These are phyloP conservation scores for Eutypa lata DNA, from an alignment of 2,329 filamentous ascomycete genomes.

Conservation along the genomic window DNA sequence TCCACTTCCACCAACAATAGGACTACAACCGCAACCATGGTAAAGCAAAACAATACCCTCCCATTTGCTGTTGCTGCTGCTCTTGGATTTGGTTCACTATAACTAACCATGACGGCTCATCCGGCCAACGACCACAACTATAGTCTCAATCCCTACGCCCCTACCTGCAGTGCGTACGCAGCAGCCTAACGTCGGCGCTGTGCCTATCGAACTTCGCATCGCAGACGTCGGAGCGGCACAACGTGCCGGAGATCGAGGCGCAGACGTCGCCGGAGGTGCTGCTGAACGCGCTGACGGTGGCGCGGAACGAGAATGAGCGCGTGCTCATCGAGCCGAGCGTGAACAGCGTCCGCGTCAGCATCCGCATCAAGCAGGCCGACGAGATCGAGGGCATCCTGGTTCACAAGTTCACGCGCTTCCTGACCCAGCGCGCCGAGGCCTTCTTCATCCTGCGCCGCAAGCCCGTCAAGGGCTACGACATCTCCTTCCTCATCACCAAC, in stretches of 20 bases:
- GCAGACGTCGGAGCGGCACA: conserved; percentile 93
- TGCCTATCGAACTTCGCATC: conserved; percentile 96
- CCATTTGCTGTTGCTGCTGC: background rate
- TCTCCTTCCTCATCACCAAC: conserved; percentile 97
- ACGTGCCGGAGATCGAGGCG: conserved; percentile 96
- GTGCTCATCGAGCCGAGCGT: conserved; percentile 95
- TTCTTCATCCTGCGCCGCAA: conserved; percentile 97
- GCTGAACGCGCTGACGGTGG: conserved; percentile 83
- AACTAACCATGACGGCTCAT: conserved; percentile 18
- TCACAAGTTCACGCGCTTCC: conserved; percentile 96
- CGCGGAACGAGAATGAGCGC: conserved; percentile 94
- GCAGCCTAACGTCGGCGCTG: conserved; percentile 88
- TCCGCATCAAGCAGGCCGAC: conserved; percentile 99
- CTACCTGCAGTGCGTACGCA: conserved; percentile 94
- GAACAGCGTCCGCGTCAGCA: conserved; percentile 95
- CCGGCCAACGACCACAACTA: background rate
- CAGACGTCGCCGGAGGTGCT: conserved; percentile 90
- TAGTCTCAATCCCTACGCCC: conserved; percentile 95
- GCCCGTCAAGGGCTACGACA: conserved; percentile 97
- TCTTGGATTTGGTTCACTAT: background rate
- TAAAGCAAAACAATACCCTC: conserved; percentile 7
- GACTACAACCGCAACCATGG: conserved; percentile 13
- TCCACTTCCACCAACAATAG: background rate
- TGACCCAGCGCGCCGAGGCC: conserved; percentile 92
- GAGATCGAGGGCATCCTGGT: conserved; percentile 98